Percentiles rank a stretch among this genome's conserved stretches.
Conservation (phyloP, 345 rosid species). For the Dovyalis caffra region DNA sequence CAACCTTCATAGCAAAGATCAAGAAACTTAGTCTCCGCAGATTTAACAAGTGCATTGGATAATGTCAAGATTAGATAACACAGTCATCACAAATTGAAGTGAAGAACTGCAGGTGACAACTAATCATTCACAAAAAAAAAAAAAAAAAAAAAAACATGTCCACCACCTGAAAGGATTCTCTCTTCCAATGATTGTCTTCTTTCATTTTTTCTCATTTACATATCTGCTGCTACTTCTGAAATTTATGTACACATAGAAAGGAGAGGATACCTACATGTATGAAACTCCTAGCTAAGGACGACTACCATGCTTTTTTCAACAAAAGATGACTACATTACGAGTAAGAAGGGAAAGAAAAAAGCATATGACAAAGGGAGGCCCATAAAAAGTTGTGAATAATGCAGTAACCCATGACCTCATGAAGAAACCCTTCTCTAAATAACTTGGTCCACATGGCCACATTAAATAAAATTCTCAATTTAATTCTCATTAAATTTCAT, state of each 20-base stretch:
- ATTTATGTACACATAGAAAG: background rate
- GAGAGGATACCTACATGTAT: background rate
- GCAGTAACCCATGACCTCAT: too few species aligned
- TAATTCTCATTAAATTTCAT: background rate
- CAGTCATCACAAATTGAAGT: background rate
- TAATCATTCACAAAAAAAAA: background rate
- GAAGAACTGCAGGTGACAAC: background rate
- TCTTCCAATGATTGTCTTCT: background rate
- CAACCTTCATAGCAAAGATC: background rate
- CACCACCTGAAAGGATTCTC: background rate
- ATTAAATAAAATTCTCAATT: background rate
- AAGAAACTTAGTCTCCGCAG: background rate
- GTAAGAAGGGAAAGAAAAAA: too few species aligned
- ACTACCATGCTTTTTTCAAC: too few species aligned
- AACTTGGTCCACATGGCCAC: background rate
- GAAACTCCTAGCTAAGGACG: background rate
- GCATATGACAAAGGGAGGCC: too few species aligned
- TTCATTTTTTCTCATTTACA: background rate
- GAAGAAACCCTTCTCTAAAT: too few species aligned
- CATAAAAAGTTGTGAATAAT: too few species aligned
- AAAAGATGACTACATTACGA: too few species aligned
- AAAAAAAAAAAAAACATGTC: background rate
- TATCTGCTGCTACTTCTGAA: background rate
- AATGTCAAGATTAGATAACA: background rate
- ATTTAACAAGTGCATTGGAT: background rate